Conservation (phyloP, 345 rosid species). For the Hypericum androsaemum region DNA sequence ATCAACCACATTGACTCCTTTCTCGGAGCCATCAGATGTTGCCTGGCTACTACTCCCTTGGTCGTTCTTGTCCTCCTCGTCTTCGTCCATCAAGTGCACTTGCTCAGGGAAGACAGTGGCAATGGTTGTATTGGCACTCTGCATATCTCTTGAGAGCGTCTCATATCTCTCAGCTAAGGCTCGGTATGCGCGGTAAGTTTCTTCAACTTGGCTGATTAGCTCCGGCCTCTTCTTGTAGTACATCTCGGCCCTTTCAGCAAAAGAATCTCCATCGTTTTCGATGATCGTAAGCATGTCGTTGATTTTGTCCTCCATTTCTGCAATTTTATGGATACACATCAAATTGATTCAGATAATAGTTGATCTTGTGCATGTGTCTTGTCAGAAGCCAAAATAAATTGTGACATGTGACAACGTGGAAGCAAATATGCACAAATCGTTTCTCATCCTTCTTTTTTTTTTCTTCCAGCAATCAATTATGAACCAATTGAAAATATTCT, state of each 20-base stretch:
- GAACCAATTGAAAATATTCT: no score
- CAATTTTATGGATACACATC: no score
- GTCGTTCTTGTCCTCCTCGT: conserved; percentile 27
- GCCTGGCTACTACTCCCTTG: conserved; percentile 8
- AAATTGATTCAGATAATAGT: no score
- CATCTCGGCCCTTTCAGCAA: conserved; percentile 17
- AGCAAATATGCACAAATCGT: no score
- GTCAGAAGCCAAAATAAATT: no score
- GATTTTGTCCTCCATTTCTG: conserved; percentile 20
- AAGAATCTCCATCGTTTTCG: conserved; percentile 21
- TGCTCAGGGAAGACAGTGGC: conserved; percentile 67
- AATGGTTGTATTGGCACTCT: conserved; percentile 64
- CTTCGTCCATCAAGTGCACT: conserved; percentile 44
- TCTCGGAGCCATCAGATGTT: conserved; percentile 12
- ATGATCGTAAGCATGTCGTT: conserved; percentile 11
- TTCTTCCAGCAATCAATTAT: no score
- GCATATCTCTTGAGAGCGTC: conserved; percentile 66
- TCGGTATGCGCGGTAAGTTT: conserved; percentile 14
- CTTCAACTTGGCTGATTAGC: conserved; percentile 10
- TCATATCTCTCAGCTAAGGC: conserved; percentile 16
- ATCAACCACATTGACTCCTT: neutral
- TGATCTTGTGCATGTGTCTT: no score
- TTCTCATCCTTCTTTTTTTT: no score
- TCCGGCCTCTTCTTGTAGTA: conserved; percentile 20
- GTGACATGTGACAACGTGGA: no score